Percentiles rank a stretch among this genome's conserved stretches.
Conservation (phyloP, 176 grass and related monocot genomes). For the Stipa capillata region DNA sequence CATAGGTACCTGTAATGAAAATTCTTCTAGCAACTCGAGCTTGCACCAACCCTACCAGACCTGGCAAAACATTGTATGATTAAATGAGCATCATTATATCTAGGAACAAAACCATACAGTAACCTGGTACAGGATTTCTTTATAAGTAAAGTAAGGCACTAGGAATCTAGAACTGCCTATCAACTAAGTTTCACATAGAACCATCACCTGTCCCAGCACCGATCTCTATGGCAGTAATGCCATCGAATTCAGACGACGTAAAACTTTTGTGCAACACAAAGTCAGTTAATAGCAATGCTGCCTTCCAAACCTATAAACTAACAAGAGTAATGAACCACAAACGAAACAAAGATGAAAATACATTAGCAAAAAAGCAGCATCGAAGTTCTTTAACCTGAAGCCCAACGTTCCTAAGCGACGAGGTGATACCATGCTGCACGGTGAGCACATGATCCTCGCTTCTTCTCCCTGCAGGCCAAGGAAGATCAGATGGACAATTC, state of each 20-base stretch:
- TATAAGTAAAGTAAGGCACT: not conserved
- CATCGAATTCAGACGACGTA: conserved; percentile 50
- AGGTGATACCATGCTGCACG: conserved; percentile 68
- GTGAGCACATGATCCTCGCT: conserved; percentile 34
- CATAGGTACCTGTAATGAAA: conserved; percentile 72
- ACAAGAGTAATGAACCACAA: not conserved
- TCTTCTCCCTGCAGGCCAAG: conserved; percentile 32
- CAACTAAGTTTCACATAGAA: conserved; percentile 1
- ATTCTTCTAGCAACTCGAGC: conserved; percentile 41
- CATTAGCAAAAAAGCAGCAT: not conserved
- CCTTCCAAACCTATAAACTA: conserved; percentile 70
- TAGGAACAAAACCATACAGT: not conserved
- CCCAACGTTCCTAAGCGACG: conserved; percentile 58
- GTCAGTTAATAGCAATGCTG: conserved; percentile 51
- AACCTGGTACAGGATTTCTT: not conserved
- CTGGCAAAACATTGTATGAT: conserved; percentile 26
- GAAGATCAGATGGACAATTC: not conserved
- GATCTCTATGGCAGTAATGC: conserved; percentile 62
- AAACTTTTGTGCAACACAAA: conserved; percentile 66
- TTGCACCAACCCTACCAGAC: conserved; percentile 59
- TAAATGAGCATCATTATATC: not conserved
- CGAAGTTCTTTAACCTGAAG: conserved; percentile 40
- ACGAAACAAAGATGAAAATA: not conserved
- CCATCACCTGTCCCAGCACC: conserved; percentile 75
- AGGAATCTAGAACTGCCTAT: not conserved